Evolutionary conservation across 192 early-diverging fungal species (phyloP).

Genomic region (Rhizoclosmatium sp.): DNA sequence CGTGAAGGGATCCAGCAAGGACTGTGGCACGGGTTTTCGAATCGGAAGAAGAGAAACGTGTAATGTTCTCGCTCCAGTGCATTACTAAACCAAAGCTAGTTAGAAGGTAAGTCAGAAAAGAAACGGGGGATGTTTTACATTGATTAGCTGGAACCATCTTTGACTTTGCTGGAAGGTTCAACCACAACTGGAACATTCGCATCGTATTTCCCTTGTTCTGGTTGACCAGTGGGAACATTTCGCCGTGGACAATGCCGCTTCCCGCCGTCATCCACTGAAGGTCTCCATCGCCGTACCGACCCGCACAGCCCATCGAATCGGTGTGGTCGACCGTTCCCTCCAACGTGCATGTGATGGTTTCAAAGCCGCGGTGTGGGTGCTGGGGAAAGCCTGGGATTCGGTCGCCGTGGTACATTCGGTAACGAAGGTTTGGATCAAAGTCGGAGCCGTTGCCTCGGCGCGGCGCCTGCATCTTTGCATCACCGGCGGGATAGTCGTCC

Average conservation of each 20-base stretch:
- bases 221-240: slow-evolving; percentile 43
- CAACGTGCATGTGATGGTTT: slow-evolving; percentile 72
- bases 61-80: slow-evolving; percentile 58
- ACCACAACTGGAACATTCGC: slow-evolving; percentile 65
- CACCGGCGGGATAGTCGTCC: slow-evolving; percentile 42
- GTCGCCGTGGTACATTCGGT: slow-evolving; percentile 30
- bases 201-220: slow-evolving; percentile 43
- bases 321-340: slow-evolving; percentile 64
- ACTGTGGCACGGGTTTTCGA: slow-evolving; percentile 75
- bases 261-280: slow-evolving; percentile 78
- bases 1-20: slow-evolving; percentile 79
- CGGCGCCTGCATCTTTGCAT: slow-evolving; percentile 42
- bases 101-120: not conserved
- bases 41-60: slow-evolving; percentile 58
- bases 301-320: slow-evolving; percentile 66
- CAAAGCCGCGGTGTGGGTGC: slow-evolving; percentile 60
- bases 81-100: not conserved
- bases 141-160: slow-evolving; percentile 33
- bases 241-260: slow-evolving; percentile 58
- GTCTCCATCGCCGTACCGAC: slow-evolving; percentile 54
- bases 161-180: slow-evolving; percentile 61
- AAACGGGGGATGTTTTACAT: not conserved
- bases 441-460: slow-evolving; percentile 38
- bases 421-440: slow-evolving; percentile 21
- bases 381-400: slow-evolving; percentile 35